phyloP scores from a whole-genome alignment of 306 rosid species.

The Senna siamea region DNA sequence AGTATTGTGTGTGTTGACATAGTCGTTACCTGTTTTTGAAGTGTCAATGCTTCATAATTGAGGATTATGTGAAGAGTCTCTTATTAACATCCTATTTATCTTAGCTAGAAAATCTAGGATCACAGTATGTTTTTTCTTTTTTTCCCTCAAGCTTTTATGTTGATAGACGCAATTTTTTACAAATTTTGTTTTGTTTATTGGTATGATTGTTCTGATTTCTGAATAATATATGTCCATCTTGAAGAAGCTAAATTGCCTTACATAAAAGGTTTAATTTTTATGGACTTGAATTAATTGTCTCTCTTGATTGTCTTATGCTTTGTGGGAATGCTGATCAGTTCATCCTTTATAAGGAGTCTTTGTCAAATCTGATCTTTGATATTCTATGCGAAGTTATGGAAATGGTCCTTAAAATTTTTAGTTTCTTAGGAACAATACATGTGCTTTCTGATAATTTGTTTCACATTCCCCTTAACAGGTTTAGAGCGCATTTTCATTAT shows the following conservation, averaged over 20 bases:
- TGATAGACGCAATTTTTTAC: neutral
- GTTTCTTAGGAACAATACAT: neutral
- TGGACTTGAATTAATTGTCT: constrained; percentile 51
- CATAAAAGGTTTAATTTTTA: constrained; percentile 37
- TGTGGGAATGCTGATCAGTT: constrained; percentile 49
- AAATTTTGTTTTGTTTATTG: neutral
- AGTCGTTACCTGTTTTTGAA: too few relatives aligned
- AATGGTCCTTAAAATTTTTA: neutral
- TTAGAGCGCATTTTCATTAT: neutral
- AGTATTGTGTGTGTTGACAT: neutral
- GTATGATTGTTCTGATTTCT: neutral
- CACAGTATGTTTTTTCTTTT: neutral
- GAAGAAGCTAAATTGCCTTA: constrained; percentile 43
- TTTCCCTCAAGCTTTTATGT: neutral
- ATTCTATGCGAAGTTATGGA: neutral
- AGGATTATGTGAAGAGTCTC: neutral
- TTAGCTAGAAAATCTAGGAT: neutral
- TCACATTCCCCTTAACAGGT: neutral
- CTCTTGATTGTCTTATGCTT: constrained; percentile 41
- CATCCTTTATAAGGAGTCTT: neutral
- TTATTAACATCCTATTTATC: neutral
- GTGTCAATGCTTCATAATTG: neutral
- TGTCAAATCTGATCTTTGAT: neutral
- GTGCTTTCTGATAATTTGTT: neutral
- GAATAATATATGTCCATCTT: constrained; percentile 36